Evolutionary conservation across 73 alveolate genomes (phyloP).

Genomic region (Symbiodinium pilosum): DNA sequence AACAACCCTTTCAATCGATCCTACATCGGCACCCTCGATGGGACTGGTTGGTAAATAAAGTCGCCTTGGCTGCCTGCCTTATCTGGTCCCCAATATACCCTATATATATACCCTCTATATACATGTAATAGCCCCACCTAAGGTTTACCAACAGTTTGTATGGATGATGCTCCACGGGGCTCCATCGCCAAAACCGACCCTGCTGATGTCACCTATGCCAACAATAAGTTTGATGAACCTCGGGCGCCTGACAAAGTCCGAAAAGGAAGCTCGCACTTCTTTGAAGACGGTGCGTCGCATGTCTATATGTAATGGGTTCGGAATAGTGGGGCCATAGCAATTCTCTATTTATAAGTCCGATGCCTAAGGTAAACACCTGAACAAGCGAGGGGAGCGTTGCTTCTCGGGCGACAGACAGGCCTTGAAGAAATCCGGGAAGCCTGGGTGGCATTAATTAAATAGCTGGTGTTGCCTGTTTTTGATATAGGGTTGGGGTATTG

Average conservation of each 20-base stretch:
- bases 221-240: background rate
- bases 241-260: background rate
- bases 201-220: background rate
- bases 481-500: too few relatives aligned
- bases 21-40: background rate
- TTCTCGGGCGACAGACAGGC: background rate
- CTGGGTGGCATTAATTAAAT: too few relatives aligned
- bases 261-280: background rate
- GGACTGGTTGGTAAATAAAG: constrained; percentile 15
- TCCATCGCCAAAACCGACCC: background rate
- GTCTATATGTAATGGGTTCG: too few relatives aligned
- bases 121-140: too few relatives aligned
- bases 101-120: too few relatives aligned
- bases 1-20: background rate
- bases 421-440: background rate
- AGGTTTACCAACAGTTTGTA: background rate
- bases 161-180: constrained; percentile 19
- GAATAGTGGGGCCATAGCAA: too few relatives aligned
- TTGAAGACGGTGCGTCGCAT: constrained; percentile 2
- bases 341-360: too few relatives aligned
- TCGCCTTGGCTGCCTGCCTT: background rate
- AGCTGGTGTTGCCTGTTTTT: too few relatives aligned
- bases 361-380: background rate
- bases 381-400: background rate
- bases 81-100: background rate